A percentile compares a stretch with the other conserved stretches of the same genome.
Conservation (phyloP, 1,139 yeast genomes). For the Yarrowia galli region DNA sequence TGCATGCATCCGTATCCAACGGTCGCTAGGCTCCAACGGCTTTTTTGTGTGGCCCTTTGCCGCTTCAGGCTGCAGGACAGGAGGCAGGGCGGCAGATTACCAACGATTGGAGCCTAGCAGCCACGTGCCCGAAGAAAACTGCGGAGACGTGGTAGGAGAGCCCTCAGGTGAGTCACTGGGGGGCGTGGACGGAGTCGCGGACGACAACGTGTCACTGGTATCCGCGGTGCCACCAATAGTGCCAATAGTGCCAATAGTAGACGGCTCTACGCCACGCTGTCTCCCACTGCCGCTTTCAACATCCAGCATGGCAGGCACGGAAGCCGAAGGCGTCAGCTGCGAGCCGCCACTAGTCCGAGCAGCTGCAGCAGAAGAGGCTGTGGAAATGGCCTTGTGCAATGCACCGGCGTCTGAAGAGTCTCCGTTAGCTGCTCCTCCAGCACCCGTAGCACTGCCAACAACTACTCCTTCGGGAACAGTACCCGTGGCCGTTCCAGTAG, state of each 20-base stretch:
- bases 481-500: not conserved
- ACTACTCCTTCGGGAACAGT: slow-evolving; percentile 7
- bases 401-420: not conserved
- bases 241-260: not conserved
- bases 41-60: not conserved
- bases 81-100: not conserved
- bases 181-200: not conserved
- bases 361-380: not conserved
- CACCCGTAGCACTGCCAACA: not conserved
- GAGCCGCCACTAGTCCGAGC: not conserved
- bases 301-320: slow-evolving; percentile 23
- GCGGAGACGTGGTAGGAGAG: slow-evolving; percentile 29
- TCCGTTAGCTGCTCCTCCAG: not conserved
- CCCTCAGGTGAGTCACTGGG: slow-evolving; percentile 14
- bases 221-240: not conserved
- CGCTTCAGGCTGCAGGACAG: slow-evolving; percentile 13
- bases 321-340: slow-evolving; percentile 21
- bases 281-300: not conserved
- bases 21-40: slow-evolving; percentile 34
- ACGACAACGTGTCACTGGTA: not conserved
- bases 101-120: slow-evolving; percentile 28
- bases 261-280: not conserved
- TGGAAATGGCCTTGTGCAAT: not conserved
- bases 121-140: slow-evolving; percentile 33
- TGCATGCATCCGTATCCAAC: slow-evolving; percentile 35